Base-by-base conservation (phyloP, 345 rosid genomes). In the Syzygium jambos region DNA sequence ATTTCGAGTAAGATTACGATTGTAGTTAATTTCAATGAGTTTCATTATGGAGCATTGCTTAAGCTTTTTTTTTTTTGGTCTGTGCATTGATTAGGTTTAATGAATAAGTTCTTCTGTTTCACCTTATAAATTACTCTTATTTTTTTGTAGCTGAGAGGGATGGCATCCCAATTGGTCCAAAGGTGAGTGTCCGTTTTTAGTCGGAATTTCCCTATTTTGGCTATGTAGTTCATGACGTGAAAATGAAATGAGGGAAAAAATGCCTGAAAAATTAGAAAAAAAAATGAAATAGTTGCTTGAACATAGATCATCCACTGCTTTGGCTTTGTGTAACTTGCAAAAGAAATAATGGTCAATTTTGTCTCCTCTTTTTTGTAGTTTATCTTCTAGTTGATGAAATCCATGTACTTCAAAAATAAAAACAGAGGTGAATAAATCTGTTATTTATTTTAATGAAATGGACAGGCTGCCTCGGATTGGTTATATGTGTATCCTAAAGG, bases 401-500 rank as follows among this genome's bases (percentile, higher is more conserved):
- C 77, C 77, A 65, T 29, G 30, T 65, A 65, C 10, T 65, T 65
- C 11, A 16, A 65, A 29, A 2, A 3, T 29, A 2, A 16, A 65
- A 29, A 2, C 1, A 63, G 77, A 29, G 22, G 22, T 29, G 77
- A 63, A 63, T 29, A 63, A 29, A 29, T 29, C 38, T 65, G 41
- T 14, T 65, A 14, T 30, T 65, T 65, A 14, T 86, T 25, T 29
- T 22, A 29, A 49, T 51, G 21, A 1, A 23, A 25, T 22, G 16
- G 3, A 41, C 88, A 90, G 92, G 87, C 89, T 29, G 92, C 73
- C 29, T 89, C 88, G 1, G 55, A 53, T 53, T 89, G 90, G 90
- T 84, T 89, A 3, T 88, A 21, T 51, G 87, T 89, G 7, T 89
- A 89, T 86, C 92, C 92, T 14, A 34, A 46, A 29, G 92, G 92